A percentile compares a stretch with the other conserved stretches of the same genome.
phyloP scores from a whole-genome alignment of 306 rosid genomes.

The apple (Malus domestica) region DNA sequence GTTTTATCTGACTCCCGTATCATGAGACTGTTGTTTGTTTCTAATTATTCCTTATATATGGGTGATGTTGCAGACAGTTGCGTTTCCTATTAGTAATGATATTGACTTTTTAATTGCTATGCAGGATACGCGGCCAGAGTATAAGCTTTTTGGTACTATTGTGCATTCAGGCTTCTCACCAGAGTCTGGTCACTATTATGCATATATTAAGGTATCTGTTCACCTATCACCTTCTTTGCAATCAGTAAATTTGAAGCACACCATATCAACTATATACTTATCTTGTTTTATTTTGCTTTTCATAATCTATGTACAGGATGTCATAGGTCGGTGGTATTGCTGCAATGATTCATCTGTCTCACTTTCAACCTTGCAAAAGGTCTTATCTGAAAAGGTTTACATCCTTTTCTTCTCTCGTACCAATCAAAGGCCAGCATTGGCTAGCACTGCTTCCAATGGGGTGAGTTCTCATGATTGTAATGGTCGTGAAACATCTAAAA shows the following conservation, averaged over 20 bases:
- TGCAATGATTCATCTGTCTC: constrained; percentile 84
- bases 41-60: not conserved
- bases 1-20: not conserved
- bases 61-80: not conserved
- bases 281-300: constrained; percentile 9
- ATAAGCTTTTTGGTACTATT: constrained; percentile 93
- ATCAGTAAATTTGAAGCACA: not conserved
- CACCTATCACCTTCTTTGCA: not conserved
- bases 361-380: constrained; percentile 71
- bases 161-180: constrained; percentile 97
- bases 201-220: constrained; percentile 74
- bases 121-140: constrained; percentile 91
- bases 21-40: not conserved
- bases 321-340: constrained; percentile 84
- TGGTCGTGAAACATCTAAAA: constrained; percentile 53
- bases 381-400: constrained; percentile 91
- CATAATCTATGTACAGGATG: constrained; percentile 55
- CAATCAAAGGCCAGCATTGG: constrained; percentile 56
- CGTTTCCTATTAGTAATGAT: not conserved
- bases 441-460: constrained; percentile 49
- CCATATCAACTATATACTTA: not conserved
- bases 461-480: constrained; percentile 49
- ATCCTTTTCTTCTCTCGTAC: constrained; percentile 89
- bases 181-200: constrained; percentile 95
- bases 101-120: constrained; percentile 4